phyloP scores from a whole-genome alignment of 768 basidiomycete species.

The Suillus subaureus region DNA sequence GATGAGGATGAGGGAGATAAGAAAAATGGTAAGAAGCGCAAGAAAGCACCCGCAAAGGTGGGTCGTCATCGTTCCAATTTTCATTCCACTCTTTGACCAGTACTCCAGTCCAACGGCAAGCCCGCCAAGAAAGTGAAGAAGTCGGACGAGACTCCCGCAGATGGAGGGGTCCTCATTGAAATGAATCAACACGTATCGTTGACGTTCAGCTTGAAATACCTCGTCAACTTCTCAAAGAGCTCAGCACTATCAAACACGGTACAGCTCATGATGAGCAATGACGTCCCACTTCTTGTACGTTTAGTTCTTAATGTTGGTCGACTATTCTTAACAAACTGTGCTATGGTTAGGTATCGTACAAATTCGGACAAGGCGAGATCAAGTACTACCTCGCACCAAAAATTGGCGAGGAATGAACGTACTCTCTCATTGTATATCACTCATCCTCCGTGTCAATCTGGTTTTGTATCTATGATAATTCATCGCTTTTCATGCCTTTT shows the following conservation, averaged over 20 bases:
- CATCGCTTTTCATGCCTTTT: conserved; percentile 1
- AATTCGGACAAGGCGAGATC: conserved; percentile 86
- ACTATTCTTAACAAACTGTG: neutral
- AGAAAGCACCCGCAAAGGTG: conserved; percentile 59
- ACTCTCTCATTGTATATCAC: neutral
- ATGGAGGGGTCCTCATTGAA: conserved; percentile 71
- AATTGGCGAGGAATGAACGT: conserved; percentile 76
- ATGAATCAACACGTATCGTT: conserved; percentile 90
- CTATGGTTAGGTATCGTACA: conserved; percentile 72
- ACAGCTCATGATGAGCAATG: conserved; percentile 87
- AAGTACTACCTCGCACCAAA: conserved; percentile 97
- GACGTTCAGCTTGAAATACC: conserved; percentile 96
- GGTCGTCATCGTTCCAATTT: conserved; percentile 3
- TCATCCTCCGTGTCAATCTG: conserved; percentile 1
- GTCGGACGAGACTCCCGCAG: conserved; percentile 53
- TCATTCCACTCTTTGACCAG: conserved; percentile 24
- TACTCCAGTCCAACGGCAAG: conserved; percentile 33
- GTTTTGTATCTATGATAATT: conserved; percentile 10
- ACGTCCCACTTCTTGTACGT: conserved; percentile 84
- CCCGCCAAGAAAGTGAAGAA: conserved; percentile 64
- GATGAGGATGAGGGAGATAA: conserved; percentile 53
- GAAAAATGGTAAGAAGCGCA: conserved; percentile 66
- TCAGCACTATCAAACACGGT: conserved; percentile 71
- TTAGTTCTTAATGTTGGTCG: neutral
- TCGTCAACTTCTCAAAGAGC: conserved; percentile 95